Evolutionary conservation across 2,329 filamentous ascomycete species (phyloP).

Genomic region (Penicillium occitanis): DNA sequence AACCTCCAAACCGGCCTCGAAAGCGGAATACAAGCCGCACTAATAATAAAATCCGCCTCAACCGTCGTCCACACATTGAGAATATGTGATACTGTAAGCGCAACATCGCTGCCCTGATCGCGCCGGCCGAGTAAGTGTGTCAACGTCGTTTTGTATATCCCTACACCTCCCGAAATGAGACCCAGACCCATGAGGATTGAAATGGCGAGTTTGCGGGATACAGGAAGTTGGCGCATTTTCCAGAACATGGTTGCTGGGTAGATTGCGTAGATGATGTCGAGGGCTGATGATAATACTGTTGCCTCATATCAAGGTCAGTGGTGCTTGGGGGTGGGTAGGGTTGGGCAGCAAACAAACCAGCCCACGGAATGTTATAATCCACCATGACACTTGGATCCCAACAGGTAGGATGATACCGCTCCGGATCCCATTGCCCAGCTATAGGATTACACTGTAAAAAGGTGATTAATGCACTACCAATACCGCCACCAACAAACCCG

Average conservation of each 20-base stretch:
- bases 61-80: constrained; percentile 9
- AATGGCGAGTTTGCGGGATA: neutral
- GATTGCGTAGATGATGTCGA: constrained; percentile 15
- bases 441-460: constrained; percentile 7
- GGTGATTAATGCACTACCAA: neutral
- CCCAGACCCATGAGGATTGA: constrained; percentile 14
- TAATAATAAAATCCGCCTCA: constrained; percentile 7
- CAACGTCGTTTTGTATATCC: constrained; percentile 5
- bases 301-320: neutral
- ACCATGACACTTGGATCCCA: constrained; percentile 4
- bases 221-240: constrained; percentile 1
- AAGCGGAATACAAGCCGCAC: constrained; percentile 10
- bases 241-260: constrained; percentile 14
- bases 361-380: neutral
- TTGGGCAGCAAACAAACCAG: neutral
- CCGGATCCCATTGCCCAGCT: constrained; percentile 12
- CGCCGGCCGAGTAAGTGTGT: neutral
- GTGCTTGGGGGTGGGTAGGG: neutral
- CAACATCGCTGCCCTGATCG: neutral
- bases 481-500: neutral
- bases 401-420: constrained; percentile 8
- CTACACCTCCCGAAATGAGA: constrained; percentile 4
- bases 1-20: constrained; percentile 7
- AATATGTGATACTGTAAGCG: neutral
- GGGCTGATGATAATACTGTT: neutral